phyloP scores from a whole-genome alignment of 2,329 filamentous ascomycete species.

The Alternaria triticina region DNA sequence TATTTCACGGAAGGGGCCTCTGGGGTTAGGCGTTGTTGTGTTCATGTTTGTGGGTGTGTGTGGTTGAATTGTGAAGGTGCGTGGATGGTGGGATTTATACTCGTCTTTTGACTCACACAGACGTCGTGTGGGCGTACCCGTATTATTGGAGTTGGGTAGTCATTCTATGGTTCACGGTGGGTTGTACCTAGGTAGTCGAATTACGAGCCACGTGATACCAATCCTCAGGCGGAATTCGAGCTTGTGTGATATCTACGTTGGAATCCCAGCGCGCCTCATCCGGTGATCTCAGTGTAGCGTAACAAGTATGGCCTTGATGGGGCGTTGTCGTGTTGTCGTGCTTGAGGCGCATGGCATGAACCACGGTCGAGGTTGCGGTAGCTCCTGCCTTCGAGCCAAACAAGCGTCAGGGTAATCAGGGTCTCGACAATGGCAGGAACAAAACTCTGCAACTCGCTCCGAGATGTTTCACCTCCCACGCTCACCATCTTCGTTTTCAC shows the following conservation, averaged over 20 bases:
- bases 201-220: background rate
- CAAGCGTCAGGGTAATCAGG: background rate
- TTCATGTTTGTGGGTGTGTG: background rate
- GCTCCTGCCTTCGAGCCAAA: background rate
- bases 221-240: background rate
- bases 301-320: background rate
- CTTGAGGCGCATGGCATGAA: background rate
- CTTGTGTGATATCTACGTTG: too few species aligned
- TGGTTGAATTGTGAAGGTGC: background rate
- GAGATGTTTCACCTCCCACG: background rate
- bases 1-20: constrained; percentile 9
- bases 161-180: background rate
- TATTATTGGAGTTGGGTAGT: background rate
- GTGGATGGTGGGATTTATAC: background rate
- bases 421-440: background rate
- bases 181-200: background rate
- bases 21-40: background rate
- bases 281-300: background rate
- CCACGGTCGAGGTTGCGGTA: background rate
- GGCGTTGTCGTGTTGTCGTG: background rate
- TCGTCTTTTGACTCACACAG: background rate
- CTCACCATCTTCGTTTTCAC: background rate
- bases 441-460: background rate
- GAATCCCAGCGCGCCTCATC: too few species aligned
- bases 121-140: background rate